Percentiles rank a stretch among this genome's conserved stretches.
Conservation (phyloP, 2,329 filamentous ascomycete genomes). For the Parafenestella ontariensis region DNA sequence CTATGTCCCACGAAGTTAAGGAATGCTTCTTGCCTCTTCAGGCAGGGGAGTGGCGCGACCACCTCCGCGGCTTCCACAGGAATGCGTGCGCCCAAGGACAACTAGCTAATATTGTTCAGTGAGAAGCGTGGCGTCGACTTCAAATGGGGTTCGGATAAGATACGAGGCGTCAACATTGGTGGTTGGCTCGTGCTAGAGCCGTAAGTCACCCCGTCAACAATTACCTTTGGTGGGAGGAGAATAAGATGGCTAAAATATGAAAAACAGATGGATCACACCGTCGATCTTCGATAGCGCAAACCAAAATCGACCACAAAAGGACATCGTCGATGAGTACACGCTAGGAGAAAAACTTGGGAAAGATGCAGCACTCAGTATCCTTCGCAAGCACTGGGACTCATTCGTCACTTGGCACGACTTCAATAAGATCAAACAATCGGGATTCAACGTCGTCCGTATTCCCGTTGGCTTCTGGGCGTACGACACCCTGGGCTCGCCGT, state of each 20-base stretch:
- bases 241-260: conserved; percentile 1
- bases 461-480: conserved; percentile 68
- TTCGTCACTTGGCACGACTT: conserved; percentile 62
- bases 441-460: conserved; percentile 66
- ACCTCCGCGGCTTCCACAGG: background rate
- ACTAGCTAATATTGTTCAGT: conserved; percentile 25
- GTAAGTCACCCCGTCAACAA: conserved; percentile 29
- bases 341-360: conserved; percentile 58
- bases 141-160: conserved; percentile 57
- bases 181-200: conserved; percentile 60
- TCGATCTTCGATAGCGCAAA: conserved; percentile 57
- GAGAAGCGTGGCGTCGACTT: conserved; percentile 51
- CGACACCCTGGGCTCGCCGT: conserved; percentile 58
- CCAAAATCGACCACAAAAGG: conserved; percentile 28
- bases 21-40: conserved; percentile 8
- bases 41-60: background rate
- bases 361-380: conserved; percentile 52
- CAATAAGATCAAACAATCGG: conserved; percentile 62
- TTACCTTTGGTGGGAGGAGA: background rate
- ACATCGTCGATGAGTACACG: conserved; percentile 61
- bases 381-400: conserved; percentile 60
- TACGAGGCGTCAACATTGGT: conserved; percentile 60
- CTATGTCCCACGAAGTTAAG: background rate
- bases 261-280: conserved; percentile 62
- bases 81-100: background rate